Evolutionary conservation across 495 filamentous ascomycete genomes (phyloP).

Genomic region (Lasiosphaeris hirsuta): DNA sequence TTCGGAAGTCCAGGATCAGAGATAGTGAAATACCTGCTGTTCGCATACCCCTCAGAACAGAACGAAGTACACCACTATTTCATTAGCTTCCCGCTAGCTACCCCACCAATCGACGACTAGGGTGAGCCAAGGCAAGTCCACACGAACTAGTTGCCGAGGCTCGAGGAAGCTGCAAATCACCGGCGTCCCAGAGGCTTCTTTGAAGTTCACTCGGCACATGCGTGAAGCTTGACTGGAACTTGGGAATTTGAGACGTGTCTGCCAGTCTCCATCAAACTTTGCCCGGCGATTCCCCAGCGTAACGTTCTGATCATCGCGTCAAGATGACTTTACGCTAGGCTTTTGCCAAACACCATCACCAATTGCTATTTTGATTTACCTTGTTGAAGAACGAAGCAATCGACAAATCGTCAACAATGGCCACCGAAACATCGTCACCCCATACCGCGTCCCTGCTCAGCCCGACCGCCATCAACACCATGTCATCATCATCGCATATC

Average conservation of each 20-base stretch:
- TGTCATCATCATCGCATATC: constrained; percentile 23
- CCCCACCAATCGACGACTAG: constrained; percentile 2
- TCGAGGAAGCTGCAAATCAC: constrained; percentile 1
- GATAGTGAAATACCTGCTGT: too few relatives aligned
- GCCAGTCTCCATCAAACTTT: not conserved
- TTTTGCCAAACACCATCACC: not conserved
- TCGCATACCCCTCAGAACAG: too few relatives aligned
- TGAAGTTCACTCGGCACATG: constrained; percentile 3
- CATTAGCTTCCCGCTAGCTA: not conserved
- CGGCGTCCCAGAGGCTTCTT: constrained; percentile 1
- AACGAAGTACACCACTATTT: not conserved
- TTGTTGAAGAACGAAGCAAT: too few relatives aligned
- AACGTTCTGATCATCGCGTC: not conserved
- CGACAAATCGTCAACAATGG: constrained; percentile 27
- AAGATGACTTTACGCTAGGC: constrained; percentile 7
- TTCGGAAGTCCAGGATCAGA: too few relatives aligned
- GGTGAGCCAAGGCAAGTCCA: constrained; percentile 7
- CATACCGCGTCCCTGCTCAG: constrained; percentile 35
- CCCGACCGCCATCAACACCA: constrained; percentile 11
- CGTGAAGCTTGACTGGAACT: constrained; percentile 1
- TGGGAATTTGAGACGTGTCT: not conserved
- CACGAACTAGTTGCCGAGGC: constrained; percentile 2
- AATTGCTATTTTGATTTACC: too few relatives aligned
- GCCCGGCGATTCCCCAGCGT: not conserved
- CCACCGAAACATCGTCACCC: constrained; percentile 34